Conservation (phyloP, 2,329 filamentous ascomycete species). For the Hypoxylon sp. region DNA sequence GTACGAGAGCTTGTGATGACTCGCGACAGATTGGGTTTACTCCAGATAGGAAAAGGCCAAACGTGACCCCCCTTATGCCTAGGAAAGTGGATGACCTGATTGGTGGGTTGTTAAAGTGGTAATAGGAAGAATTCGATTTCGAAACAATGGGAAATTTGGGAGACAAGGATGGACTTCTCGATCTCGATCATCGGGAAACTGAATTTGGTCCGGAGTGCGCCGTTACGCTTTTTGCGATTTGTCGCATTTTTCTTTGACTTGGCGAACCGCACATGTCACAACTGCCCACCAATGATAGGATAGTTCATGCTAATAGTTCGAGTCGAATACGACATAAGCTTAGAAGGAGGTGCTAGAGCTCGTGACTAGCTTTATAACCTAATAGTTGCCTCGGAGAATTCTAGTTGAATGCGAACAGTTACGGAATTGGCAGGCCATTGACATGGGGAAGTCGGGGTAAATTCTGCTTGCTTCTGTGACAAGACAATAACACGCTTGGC, state of each 20-base stretch:
- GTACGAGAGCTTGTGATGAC: slow-evolving; percentile 22
- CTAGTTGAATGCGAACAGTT: background rate
- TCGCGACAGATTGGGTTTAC: slow-evolving; percentile 7
- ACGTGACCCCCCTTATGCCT: slow-evolving; percentile 11
- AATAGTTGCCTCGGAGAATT: slow-evolving; percentile 3
- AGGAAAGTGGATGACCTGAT: slow-evolving; percentile 9
- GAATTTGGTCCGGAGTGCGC: background rate
- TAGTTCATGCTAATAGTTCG: slow-evolving; percentile 13
- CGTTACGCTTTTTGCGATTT: slow-evolving; percentile 18
- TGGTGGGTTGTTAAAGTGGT: slow-evolving; percentile 4
- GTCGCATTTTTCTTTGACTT: slow-evolving; percentile 25
- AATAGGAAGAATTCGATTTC: slow-evolving; percentile 34
- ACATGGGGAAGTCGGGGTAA: background rate
- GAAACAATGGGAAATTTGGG: slow-evolving; percentile 35
- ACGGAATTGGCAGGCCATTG: background rate
- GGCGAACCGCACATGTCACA: slow-evolving; percentile 14
- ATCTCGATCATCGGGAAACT: slow-evolving; percentile 33
- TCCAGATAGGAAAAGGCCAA: slow-evolving; percentile 1
- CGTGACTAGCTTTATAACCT: slow-evolving; percentile 26
- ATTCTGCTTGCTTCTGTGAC: slow-evolving; percentile 7
- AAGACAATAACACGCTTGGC: background rate
- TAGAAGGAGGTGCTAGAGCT: slow-evolving; percentile 34
- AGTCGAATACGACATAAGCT: slow-evolving; percentile 32
- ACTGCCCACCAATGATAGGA: slow-evolving; percentile 15
- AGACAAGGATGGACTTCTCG: slow-evolving; percentile 28